These are phyloP conservation scores for Apiotrichum akiyoshidainum DNA, from an alignment of 1,284 basidiomycete species.

Conservation along the genomic window DNA sequence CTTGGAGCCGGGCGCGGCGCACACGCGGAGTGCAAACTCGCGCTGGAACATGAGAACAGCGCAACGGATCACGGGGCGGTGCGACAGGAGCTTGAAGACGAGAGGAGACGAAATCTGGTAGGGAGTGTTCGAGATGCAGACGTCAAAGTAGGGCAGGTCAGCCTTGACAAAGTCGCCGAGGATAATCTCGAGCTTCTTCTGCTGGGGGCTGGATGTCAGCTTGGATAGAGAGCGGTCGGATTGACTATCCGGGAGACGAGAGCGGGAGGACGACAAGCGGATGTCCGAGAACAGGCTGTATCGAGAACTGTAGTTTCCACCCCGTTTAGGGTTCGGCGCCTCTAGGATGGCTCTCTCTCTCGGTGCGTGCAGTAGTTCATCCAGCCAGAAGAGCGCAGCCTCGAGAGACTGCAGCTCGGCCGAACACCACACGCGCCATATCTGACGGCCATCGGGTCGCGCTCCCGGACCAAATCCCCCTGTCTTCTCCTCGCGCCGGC, in stretches of 20 bases:
- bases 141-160: slow-evolving; percentile 94
- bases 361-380: too few species aligned
- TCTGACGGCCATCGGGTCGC: too few species aligned
- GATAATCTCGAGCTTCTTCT: slow-evolving; percentile 88
- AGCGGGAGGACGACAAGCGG: too few species aligned
- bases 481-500: background rate
- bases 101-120: slow-evolving; percentile 99
- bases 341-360: too few species aligned
- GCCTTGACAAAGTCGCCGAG: slow-evolving; percentile 98
- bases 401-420: too few species aligned
- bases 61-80: slow-evolving; percentile 87
- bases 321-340: too few species aligned
- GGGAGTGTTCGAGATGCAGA: slow-evolving; percentile 97
- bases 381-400: too few species aligned
- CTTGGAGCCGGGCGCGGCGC: slow-evolving; percentile 77
- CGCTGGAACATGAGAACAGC: slow-evolving; percentile 99
- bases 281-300: too few species aligned
- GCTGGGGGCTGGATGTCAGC: slow-evolving; percentile 68
- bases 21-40: slow-evolving; percentile 90
- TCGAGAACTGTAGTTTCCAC: too few species aligned
- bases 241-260: too few species aligned
- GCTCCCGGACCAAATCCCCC: background rate
- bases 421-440: too few species aligned
- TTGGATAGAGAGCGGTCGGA: too few species aligned
- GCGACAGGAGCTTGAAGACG: slow-evolving; percentile 93